These are phyloP conservation scores for Moesziomyces globuligerus DNA, from an alignment of 1,284 basidiomycete genomes.

Conservation along the genomic window DNA sequence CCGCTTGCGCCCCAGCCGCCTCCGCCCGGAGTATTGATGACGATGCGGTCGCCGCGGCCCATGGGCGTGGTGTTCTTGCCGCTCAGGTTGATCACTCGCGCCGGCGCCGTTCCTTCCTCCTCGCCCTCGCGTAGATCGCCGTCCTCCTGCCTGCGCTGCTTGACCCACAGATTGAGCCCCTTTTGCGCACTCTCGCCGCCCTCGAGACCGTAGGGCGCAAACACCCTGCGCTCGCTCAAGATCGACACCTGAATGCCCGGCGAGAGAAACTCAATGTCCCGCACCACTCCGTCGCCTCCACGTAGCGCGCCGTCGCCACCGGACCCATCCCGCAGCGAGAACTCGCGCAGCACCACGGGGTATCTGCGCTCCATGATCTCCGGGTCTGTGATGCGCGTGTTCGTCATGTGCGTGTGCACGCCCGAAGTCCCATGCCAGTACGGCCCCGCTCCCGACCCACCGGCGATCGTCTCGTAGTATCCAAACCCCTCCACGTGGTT, in stretches of 20 bases:
- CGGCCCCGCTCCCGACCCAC: slow-evolving; percentile 88
- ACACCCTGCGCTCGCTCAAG: slow-evolving; percentile 84
- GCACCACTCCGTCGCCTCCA: slow-evolving; percentile 87
- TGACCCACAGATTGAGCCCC: slow-evolving; percentile 90
- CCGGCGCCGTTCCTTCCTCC: slow-evolving; percentile 49
- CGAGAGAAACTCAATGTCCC: slow-evolving; percentile 88
- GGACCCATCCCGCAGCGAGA: slow-evolving; percentile 80
- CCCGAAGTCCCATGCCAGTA: slow-evolving; percentile 79
- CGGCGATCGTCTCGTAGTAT: slow-evolving; percentile 96
- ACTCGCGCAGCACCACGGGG: slow-evolving; percentile 84
- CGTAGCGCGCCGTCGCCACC: slow-evolving; percentile 81
- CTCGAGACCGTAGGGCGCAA: slow-evolving; percentile 87
- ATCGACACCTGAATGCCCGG: slow-evolving; percentile 82
- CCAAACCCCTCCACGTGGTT: slow-evolving; percentile 84
- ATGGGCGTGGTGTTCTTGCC: slow-evolving; percentile 87
- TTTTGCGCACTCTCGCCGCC: slow-evolving; percentile 81
- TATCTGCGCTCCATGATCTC: slow-evolving; percentile 92
- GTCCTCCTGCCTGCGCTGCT: slow-evolving; percentile 77
- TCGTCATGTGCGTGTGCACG: slow-evolving; percentile 80
- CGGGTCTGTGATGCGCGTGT: slow-evolving; percentile 80
- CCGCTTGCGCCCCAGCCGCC: slow-evolving; percentile 80
- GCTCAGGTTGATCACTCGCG: slow-evolving; percentile 84
- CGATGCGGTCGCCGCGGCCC: slow-evolving; percentile 81
- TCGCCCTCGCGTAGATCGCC: slow-evolving; percentile 72
- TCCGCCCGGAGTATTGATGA: slow-evolving; percentile 90